phyloP scores from a whole-genome alignment of 805 yeast genomes.

The Ogataea thermomethanolica region DNA sequence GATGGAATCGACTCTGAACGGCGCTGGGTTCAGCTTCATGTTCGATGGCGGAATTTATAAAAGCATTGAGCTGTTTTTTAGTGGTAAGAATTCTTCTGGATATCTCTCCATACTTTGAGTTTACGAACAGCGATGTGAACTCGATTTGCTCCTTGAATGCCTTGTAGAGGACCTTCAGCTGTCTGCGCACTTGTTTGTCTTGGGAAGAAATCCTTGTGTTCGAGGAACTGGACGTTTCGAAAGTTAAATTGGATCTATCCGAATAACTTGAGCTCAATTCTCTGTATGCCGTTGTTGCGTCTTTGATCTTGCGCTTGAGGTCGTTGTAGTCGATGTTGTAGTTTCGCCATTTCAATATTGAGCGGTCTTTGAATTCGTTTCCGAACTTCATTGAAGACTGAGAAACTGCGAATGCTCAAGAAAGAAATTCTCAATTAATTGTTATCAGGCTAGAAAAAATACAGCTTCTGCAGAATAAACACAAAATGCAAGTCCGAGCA shows the following conservation, averaged over 20 bases:
- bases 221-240: conserved; percentile 8
- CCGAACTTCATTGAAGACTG: conserved; percentile 74
- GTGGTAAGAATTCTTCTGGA: conserved; percentile 40
- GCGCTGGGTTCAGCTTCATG: conserved; percentile 4
- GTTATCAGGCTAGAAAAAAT: too few species aligned
- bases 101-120: conserved; percentile 67
- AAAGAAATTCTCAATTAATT: background rate
- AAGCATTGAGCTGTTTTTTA: conserved; percentile 26
- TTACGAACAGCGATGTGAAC: conserved; percentile 57
- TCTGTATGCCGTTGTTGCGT: conserved; percentile 41
- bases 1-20: conserved; percentile 19
- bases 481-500: too few species aligned
- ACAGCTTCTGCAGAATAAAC: too few species aligned
- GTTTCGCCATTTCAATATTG: conserved; percentile 85
- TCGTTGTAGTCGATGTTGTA: conserved; percentile 83
- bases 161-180: conserved; percentile 35
- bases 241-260: conserved; percentile 14
- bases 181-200: conserved; percentile 21
- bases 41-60: conserved; percentile 19
- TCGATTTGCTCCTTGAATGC: conserved; percentile 59
- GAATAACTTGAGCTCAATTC: conserved; percentile 16
- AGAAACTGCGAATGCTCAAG: background rate
- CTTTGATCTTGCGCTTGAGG: conserved; percentile 60
- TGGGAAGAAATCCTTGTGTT: conserved; percentile 4
- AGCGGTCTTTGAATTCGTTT: conserved; percentile 62